Conservation (phyloP, 2,329 filamentous ascomycete species). For the Chrysoporthe puriensis region DNA sequence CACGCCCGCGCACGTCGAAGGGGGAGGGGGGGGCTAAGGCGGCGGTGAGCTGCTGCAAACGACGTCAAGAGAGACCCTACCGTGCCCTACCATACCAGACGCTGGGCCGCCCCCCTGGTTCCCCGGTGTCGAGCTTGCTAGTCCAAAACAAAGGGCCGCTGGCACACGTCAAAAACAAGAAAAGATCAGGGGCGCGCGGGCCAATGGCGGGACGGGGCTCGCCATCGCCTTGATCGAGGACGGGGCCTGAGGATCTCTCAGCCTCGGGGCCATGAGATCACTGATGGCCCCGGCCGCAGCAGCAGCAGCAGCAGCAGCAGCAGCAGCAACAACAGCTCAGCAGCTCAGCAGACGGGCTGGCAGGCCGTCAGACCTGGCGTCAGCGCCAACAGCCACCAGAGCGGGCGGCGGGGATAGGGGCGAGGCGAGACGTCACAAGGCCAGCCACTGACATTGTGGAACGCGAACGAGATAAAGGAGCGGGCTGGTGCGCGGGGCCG, state of each 20-base stretch:
- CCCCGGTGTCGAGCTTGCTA: background rate
- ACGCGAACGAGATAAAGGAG: background rate
- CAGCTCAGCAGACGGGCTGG: too few species aligned
- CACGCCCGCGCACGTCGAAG: background rate
- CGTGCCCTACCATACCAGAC: background rate
- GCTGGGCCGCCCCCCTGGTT: background rate
- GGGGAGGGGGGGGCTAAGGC: background rate
- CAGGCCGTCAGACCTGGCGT: too few species aligned
- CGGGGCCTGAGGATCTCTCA: background rate
- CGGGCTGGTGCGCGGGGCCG: background rate
- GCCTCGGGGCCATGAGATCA: background rate
- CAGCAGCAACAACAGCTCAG: too few species aligned
- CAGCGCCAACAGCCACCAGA: too few species aligned
- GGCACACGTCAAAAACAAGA: conserved; percentile 2
- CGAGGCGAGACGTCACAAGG: too few species aligned
- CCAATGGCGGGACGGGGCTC: background rate
- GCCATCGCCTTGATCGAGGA: background rate
- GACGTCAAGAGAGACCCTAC: background rate
- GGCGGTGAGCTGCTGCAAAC: conserved; percentile 12
- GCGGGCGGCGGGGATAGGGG: too few species aligned
- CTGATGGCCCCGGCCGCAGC: too few species aligned
- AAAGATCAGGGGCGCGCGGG: background rate
- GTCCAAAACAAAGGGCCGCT: background rate
- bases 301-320: too few species aligned
- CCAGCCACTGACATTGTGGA: background rate